These are phyloP conservation scores for Lophiotrema nucula DNA, from an alignment of 495 filamentous ascomycete genomes.

Conservation along the genomic window DNA sequence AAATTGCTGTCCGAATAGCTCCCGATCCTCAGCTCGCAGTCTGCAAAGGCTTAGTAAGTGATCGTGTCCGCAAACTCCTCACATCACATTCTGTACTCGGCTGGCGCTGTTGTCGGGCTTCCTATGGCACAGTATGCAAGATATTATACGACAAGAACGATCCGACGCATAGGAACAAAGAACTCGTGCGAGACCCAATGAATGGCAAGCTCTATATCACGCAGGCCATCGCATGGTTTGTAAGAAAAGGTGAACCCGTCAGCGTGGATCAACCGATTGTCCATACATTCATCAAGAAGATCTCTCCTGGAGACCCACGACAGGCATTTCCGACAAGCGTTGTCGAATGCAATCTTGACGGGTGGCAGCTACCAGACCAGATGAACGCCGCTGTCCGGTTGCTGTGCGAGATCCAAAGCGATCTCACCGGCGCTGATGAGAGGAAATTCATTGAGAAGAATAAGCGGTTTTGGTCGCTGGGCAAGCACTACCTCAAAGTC, in stretches of 20 bases:
- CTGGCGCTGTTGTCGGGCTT: constrained; percentile 39
- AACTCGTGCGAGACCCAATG: constrained; percentile 31
- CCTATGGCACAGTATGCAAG: constrained; percentile 39
- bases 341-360: constrained; percentile 37
- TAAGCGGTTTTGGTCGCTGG: constrained; percentile 41
- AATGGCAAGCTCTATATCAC: constrained; percentile 37
- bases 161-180: constrained; percentile 27
- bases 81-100: constrained; percentile 37
- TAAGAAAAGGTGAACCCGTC: constrained; percentile 44
- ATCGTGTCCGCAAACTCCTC: constrained; percentile 37
- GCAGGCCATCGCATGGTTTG: constrained; percentile 39
- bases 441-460: constrained; percentile 44
- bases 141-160: constrained; percentile 38
- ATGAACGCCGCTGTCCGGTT: constrained; percentile 36
- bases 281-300: constrained; percentile 42
- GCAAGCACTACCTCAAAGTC: constrained; percentile 42
- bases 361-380: constrained; percentile 36
- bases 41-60: constrained; percentile 43
- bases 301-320: constrained; percentile 38
- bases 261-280: constrained; percentile 41
- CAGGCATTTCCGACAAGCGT: constrained; percentile 42
- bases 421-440: constrained; percentile 40
- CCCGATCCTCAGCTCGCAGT: constrained; percentile 46
- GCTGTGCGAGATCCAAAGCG: constrained; percentile 43
- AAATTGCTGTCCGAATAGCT: constrained; percentile 38